Base-by-base conservation (phyloP, 169 alveolate genomes). In the Theileria sp. region DNA sequence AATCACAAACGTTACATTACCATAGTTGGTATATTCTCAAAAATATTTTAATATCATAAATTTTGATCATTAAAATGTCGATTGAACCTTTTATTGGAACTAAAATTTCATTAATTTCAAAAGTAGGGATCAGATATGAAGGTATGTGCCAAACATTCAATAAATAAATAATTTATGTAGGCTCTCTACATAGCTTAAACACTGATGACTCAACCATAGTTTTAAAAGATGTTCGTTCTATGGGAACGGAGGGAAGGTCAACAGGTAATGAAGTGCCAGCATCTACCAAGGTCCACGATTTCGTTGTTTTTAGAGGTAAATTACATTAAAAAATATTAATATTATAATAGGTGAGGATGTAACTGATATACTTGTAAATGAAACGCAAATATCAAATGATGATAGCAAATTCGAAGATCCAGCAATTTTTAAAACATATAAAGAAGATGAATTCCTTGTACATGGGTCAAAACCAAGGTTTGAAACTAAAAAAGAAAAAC, bases 171-270 rank as follows among this genome's bases (percentile, higher is more conserved):
- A 73, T 17, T 17, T 62, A 12, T 44, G 17, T 75, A 83, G 89
- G 89, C 26, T 71, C 91, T 32, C 92, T 95, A 74, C 92, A 87
- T 73, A 92, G 94, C 61, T 92, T 95, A 68, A 92, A 95, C 74
- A 88, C 96, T 36, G 90, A 89, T 21, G 94, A 92, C 44, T 88
- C 96, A 34, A 85, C 96, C 0, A 92, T 95, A 49, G 90, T 95
- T 17, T 92, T 95, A 49, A 94, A 93, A 50, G 88, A 91, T 73
- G 98, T 95, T 68, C 81, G 92, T 66, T 92, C 95, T 44, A 89
- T 88, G 81, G 98, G 98, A 15, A 92, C 97, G 10, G 98, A 95
- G 65, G 96, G 95, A 17, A 71, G 98, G 60, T 85, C 92, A 60
- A 87, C 91, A 10, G 77, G 80, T 58, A 91, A 88, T 13, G 95